Conservation (phyloP, 2,329 filamentous ascomycete species). For the Penicillium crustosum region DNA sequence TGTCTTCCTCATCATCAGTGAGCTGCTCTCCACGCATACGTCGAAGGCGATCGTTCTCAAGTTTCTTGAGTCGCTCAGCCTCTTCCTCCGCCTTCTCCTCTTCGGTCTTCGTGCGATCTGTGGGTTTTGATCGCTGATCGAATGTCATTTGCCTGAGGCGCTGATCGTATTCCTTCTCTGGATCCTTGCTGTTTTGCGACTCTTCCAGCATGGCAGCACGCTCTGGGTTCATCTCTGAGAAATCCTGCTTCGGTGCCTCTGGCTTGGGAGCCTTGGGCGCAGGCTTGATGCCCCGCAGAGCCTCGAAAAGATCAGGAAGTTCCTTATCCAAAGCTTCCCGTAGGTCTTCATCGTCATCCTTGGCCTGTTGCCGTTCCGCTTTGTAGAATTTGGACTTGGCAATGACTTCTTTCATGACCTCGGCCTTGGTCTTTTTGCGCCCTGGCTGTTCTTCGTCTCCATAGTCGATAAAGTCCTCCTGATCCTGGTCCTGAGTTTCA, state of each 20-base stretch:
- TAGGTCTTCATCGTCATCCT: constrained; percentile 90
- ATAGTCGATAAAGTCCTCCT: constrained; percentile 41
- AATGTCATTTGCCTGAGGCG: constrained; percentile 77
- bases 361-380: constrained; percentile 86
- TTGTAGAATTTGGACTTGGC: constrained; percentile 96
- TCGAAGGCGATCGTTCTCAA: constrained; percentile 78
- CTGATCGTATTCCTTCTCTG: constrained; percentile 85
- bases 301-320: constrained; percentile 70
- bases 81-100: constrained; percentile 81
- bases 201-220: constrained; percentile 61
- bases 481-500: constrained; percentile 43
- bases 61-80: constrained; percentile 69
- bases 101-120: constrained; percentile 85
- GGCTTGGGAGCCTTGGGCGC: constrained; percentile 55
- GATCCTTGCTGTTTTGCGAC: constrained; percentile 63
- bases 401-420: constrained; percentile 97
- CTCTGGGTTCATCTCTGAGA: constrained; percentile 61
- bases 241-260: constrained; percentile 47
- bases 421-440: constrained; percentile 89
- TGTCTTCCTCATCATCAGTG: constrained; percentile 58
- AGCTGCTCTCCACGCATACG: constrained; percentile 85
- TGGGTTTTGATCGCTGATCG: constrained; percentile 81
- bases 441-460: constrained; percentile 64
- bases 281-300: constrained; percentile 62
- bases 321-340: constrained; percentile 82